Conservation (phyloP, 164 flowering plant genomes). For the Chimonanthus praecox region DNA sequence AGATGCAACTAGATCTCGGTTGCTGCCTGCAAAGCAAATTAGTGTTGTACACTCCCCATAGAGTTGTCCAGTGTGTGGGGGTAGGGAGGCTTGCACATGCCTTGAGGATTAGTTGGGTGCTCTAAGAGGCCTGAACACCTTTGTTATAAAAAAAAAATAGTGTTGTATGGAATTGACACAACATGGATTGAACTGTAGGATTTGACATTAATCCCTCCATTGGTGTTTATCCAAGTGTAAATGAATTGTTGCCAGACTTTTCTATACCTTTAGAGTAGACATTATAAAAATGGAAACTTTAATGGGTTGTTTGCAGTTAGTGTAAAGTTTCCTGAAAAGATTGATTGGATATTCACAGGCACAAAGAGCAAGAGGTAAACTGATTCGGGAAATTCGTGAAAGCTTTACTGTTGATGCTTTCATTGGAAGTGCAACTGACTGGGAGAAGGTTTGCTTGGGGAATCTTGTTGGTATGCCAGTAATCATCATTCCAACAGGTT, state of each 20-base stretch:
- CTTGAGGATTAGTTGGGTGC: too few relatives aligned
- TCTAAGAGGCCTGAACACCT: too few relatives aligned
- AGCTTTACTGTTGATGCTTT: constrained; percentile 83
- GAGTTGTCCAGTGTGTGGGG: too few relatives aligned
- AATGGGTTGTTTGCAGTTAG: background rate
- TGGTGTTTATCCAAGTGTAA: background rate
- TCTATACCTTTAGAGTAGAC: too few relatives aligned
- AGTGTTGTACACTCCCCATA: too few relatives aligned
- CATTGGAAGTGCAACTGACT: constrained; percentile 80
- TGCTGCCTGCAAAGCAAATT: too few relatives aligned
- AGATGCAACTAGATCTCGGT: too few relatives aligned
- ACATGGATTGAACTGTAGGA: background rate
- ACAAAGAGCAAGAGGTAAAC: constrained; percentile 80
- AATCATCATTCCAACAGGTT: constrained; percentile 75
- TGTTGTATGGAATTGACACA: background rate
- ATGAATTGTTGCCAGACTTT: too few relatives aligned
- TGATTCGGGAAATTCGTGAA: constrained; percentile 59
- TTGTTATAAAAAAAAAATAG: too few relatives aligned
- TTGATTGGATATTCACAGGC: constrained; percentile 43
- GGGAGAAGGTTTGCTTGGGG: constrained; percentile 91
- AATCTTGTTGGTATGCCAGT: constrained; percentile 90
- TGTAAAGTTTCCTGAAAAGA: background rate
- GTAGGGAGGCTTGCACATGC: too few relatives aligned
- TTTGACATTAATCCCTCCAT: background rate
- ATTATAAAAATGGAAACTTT: too few relatives aligned